Evolutionary conservation across 352 stramenopile species (phyloP).

Genomic region (Globisporangium alternatum): DNA sequence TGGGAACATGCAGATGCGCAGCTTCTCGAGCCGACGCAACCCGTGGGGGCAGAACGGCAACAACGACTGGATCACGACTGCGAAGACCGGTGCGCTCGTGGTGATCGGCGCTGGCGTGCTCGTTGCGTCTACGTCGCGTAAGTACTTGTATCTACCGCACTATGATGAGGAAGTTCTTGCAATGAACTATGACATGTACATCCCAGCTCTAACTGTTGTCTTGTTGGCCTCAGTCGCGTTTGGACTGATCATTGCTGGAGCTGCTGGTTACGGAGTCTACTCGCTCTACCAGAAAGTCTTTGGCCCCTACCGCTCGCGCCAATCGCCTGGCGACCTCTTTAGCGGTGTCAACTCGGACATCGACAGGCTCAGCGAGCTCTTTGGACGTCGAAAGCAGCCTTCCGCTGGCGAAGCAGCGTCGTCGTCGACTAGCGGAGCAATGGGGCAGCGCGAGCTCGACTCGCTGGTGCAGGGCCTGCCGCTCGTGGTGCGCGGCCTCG

Average conservation of each 20-base stretch:
- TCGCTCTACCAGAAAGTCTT: constrained; percentile 65
- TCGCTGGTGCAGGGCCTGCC: constrained; percentile 57
- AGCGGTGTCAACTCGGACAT: constrained; percentile 39
- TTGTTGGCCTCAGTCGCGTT: constrained; percentile 46
- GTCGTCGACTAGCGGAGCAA: neutral
- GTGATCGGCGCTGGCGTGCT: constrained; percentile 53
- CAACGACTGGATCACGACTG: constrained; percentile 44
- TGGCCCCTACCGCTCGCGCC: constrained; percentile 37
- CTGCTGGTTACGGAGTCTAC: constrained; percentile 71
- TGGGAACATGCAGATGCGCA: constrained; percentile 21
- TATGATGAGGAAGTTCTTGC: neutral
- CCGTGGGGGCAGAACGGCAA: constrained; percentile 33
- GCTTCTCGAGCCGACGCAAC: constrained; percentile 32
- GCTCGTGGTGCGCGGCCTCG: constrained; percentile 51
- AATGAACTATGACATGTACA: neutral
- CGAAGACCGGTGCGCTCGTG: constrained; percentile 65
- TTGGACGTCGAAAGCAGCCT: constrained; percentile 24
- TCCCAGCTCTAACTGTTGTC: neutral
- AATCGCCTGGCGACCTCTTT: constrained; percentile 36
- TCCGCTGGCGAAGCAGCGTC: neutral
- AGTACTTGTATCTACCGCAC: constrained; percentile 9
- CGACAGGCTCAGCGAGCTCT: constrained; percentile 45
- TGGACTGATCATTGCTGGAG: constrained; percentile 60
- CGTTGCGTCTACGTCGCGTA: constrained; percentile 63
- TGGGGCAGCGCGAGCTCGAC: constrained; percentile 39